A percentile compares a stretch with the other conserved stretches of the same genome.
Evolutionary conservation across 1,284 basidiomycete genomes (phyloP).

Genomic region (Puccinia coronata): DNA sequence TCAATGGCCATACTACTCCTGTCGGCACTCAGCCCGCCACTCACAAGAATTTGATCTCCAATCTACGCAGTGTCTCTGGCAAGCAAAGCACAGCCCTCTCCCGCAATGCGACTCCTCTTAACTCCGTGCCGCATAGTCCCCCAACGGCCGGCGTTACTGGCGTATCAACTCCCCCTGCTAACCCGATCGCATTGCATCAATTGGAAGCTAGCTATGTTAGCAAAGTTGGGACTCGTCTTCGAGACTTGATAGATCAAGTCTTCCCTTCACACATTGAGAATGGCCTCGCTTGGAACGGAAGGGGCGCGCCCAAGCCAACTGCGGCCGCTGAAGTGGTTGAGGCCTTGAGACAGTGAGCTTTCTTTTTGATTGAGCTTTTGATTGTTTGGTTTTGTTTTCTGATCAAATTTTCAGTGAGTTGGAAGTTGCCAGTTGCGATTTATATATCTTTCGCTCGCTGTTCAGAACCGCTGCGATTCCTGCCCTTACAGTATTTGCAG

Average conservation of each 20-base stretch:
- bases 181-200: slow-evolving; percentile 29
- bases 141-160: background rate
- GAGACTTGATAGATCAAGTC: slow-evolving; percentile 38
- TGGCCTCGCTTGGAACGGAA: slow-evolving; percentile 27
- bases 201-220: slow-evolving; percentile 46
- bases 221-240: slow-evolving; percentile 44
- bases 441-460: slow-evolving; percentile 37
- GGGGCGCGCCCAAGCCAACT: slow-evolving; percentile 31
- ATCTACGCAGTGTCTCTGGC: slow-evolving; percentile 16
- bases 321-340: slow-evolving; percentile 22
- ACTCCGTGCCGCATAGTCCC: slow-evolving; percentile 3
- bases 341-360: slow-evolving; percentile 37
- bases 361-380: background rate
- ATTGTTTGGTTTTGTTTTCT: background rate
- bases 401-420: slow-evolving; percentile 28
- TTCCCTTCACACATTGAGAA: slow-evolving; percentile 40
- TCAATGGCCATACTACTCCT: slow-evolving; percentile 26
- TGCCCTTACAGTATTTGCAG: slow-evolving; percentile 37
- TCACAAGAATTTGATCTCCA: slow-evolving; percentile 37
- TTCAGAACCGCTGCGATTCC: slow-evolving; percentile 40
- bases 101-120: slow-evolving; percentile 20
- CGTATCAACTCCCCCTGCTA: background rate
- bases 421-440: slow-evolving; percentile 35
- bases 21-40: slow-evolving; percentile 8
- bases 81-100: slow-evolving; percentile 15